phyloP scores from a whole-genome alignment of 257 asterid genomes.

The Fraxinus pennsylvanica region DNA sequence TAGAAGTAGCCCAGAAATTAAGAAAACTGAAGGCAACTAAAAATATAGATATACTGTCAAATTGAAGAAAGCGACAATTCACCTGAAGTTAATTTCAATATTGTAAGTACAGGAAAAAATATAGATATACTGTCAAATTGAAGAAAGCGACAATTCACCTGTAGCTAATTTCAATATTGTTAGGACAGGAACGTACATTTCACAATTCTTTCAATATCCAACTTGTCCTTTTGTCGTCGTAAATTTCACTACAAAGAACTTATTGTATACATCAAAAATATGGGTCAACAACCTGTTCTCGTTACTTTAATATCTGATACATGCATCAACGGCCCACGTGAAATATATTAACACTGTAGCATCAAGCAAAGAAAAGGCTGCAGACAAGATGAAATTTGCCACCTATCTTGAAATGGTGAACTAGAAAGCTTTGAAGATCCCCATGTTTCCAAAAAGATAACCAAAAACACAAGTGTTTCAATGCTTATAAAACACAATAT shows the following conservation, averaged over 20 bases:
- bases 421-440: background rate
- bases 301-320: background rate
- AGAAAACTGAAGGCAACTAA: background rate
- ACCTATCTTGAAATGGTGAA: background rate
- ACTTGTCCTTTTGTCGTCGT: background rate
- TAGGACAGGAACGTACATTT: slow-evolving; percentile 8
- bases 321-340: background rate
- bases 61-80: background rate
- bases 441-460: slow-evolving; percentile 4
- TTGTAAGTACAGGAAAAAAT: slow-evolving; percentile 14
- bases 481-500: slow-evolving; percentile 64
- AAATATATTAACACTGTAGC: background rate
- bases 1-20: background rate
- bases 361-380: slow-evolving; percentile 3
- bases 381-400: slow-evolving; percentile 7
- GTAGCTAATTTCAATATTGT: background rate
- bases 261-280: background rate
- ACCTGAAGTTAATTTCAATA: background rate
- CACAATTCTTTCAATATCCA: background rate
- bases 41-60: background rate
- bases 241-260: background rate
- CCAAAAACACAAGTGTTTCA: slow-evolving; percentile 22
- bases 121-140: too few relatives aligned
- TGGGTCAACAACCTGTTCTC: background rate
- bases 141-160: background rate